These are phyloP conservation scores for Globisporangium irregulare DNA, from an alignment of 352 stramenopile species.

Conservation along the genomic window DNA sequence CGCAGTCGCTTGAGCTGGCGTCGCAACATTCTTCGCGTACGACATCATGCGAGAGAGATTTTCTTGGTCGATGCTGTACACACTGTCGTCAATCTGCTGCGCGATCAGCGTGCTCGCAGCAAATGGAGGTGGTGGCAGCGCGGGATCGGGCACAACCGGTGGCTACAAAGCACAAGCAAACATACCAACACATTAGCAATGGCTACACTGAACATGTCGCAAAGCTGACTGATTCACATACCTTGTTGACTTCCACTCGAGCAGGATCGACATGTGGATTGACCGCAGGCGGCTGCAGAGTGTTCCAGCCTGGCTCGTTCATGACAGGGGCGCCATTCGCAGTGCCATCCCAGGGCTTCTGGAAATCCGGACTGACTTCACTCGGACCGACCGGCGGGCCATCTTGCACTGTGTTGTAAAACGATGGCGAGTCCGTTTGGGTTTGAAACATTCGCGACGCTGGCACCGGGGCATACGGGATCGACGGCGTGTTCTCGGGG, in stretches of 20 bases:
- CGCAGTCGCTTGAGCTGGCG: constrained; percentile 55
- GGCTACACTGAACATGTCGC: not conserved
- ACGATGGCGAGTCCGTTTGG: constrained; percentile 52
- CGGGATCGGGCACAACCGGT: constrained; percentile 25
- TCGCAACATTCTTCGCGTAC: constrained; percentile 64
- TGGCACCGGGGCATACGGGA: constrained; percentile 26
- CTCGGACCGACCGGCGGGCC: constrained; percentile 29
- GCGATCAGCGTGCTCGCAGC: constrained; percentile 51
- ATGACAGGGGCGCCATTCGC: not conserved
- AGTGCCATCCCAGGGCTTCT: constrained; percentile 35
- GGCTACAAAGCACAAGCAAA: not conserved
- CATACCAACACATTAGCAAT: not conserved
- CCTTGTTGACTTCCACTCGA: constrained; percentile 15
- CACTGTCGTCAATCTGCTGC: constrained; percentile 61
- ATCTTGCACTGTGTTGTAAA: constrained; percentile 53
- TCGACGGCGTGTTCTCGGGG: not conserved
- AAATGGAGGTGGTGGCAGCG: constrained; percentile 57
- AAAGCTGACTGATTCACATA: not conserved
- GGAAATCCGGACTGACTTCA: constrained; percentile 36
- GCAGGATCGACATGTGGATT: not conserved
- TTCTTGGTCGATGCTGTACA: constrained; percentile 47
- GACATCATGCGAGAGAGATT: constrained; percentile 42
- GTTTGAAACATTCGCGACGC: constrained; percentile 61
- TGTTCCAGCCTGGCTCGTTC: constrained; percentile 27
- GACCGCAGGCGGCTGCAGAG: constrained; percentile 12